Conservation (phyloP, 2,329 filamentous ascomycete genomes). For the Microsporum ferrugineum region DNA sequence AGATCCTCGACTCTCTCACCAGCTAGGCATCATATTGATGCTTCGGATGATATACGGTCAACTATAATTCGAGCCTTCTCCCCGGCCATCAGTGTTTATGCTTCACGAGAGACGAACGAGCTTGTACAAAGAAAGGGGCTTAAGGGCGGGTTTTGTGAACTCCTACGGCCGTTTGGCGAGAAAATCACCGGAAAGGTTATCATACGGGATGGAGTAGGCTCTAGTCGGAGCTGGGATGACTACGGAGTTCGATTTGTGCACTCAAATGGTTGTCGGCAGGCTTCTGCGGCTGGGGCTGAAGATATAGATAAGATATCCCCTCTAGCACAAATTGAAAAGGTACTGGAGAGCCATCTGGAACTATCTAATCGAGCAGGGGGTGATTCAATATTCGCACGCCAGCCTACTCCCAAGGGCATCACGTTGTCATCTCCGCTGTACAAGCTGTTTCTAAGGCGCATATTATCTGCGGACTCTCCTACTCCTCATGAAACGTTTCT, state of each 20-base stretch:
- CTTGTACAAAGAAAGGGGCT: constrained; percentile 77
- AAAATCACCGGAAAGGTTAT: constrained; percentile 75
- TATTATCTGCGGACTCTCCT: constrained; percentile 68
- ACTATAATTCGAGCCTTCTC: constrained; percentile 77
- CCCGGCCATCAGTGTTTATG: constrained; percentile 74
- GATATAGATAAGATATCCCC: constrained; percentile 24
- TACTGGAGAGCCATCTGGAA: constrained; percentile 67
- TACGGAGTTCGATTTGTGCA: constrained; percentile 78
- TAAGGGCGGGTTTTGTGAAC: constrained; percentile 64
- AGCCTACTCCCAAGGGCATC: constrained; percentile 19
- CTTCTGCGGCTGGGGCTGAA: neutral
- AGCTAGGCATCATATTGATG: constrained; percentile 43
- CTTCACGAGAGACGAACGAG: constrained; percentile 76
- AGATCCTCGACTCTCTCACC: constrained; percentile 36
- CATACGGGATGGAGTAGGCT: constrained; percentile 78
- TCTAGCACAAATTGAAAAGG: constrained; percentile 57
- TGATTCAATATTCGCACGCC: constrained; percentile 15
- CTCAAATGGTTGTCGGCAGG: constrained; percentile 39
- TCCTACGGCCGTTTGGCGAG: constrained; percentile 86
- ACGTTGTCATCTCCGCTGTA: constrained; percentile 63
- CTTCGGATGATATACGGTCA: constrained; percentile 45
- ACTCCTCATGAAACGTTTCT: constrained; percentile 84
- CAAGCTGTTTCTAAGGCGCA: constrained; percentile 66
- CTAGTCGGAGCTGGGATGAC: constrained; percentile 73
- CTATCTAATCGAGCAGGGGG: constrained; percentile 51